Base-by-base conservation (phyloP, 768 basidiomycete genomes). In the Cystofilobasidium ferigula region DNA sequence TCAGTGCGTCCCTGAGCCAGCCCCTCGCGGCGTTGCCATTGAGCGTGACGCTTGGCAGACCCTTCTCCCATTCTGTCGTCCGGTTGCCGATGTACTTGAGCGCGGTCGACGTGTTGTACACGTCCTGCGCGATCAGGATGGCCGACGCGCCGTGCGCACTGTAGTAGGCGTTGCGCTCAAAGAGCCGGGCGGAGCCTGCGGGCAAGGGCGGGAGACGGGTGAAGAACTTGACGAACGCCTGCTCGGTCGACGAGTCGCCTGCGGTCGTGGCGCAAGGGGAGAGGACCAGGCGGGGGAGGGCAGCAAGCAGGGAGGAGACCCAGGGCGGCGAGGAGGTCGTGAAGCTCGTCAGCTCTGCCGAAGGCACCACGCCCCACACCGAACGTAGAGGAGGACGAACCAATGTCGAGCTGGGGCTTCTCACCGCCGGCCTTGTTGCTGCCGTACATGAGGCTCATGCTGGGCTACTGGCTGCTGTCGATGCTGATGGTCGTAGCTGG, bases 111-210 rank as follows among this genome's bases (percentile, higher is more conserved):
- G 95, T 99, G 63, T 77, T 76, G 75, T 71, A 79, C 34, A 78
- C 73, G 62, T 75, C 71, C 12, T 72, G 69, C 6, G 94, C 93
- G 69, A 94, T 84, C 70, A 84, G 90, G n/a, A 83, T 78, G 0
- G 94, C 94, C 75, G 97, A 93, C 6, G 83, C 77, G 0, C 91
- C 92, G 72, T 97, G 90, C 0, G 85, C 86, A n/a, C 85, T 84
- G 78, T 89, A 97, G 76, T 82, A 97, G 20, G 87, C 28, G 5
- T 28, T 74, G 62, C 91, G 85, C 72, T 86, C 84, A 74, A 98
- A 97, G 20, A 99, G 83, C 16, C 95, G 84, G 58, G 98, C 79
- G 9, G 87, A 87, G 26, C 93, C 94, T 2, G 76, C 73, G 16
- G 51, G 51, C 2, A 54, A 14, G 28, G 30, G 28, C 4, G 51